These are phyloP conservation scores for Austroboletus niveus DNA, from an alignment of 1,284 basidiomycete genomes.

Conservation along the genomic window DNA sequence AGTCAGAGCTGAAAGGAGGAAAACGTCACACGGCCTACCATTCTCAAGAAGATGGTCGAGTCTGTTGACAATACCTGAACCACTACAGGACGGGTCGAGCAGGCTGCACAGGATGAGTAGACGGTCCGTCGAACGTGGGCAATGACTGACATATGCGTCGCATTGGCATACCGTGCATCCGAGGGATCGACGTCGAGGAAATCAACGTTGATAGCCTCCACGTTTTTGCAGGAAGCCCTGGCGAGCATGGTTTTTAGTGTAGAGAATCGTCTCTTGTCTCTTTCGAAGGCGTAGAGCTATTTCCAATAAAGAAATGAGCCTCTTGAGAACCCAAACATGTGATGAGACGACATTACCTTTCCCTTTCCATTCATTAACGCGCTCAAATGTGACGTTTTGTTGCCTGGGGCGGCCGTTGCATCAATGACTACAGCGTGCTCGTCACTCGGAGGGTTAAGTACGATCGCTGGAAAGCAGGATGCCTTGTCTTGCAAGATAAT, in stretches of 20 bases:
- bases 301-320: conserved; percentile 8
- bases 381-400: conserved; percentile 94
- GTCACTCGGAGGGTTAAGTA: conserved; percentile 65
- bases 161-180: conserved; percentile 57
- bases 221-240: conserved; percentile 79
- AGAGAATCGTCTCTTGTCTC: conserved; percentile 73
- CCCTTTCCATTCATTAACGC: conserved; percentile 82
- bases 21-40: conserved; percentile 39
- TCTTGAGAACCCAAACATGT: neutral
- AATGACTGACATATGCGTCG: conserved; percentile 81
- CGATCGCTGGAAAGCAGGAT: conserved; percentile 90
- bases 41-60: conserved; percentile 80
- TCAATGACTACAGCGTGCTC: conserved; percentile 71
- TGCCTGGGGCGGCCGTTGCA: conserved; percentile 95
- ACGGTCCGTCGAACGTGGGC: neutral
- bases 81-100: conserved; percentile 91
- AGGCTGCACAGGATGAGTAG: conserved; percentile 47
- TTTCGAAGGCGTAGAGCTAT: conserved; percentile 85
- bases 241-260: conserved; percentile 83
- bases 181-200: conserved; percentile 75
- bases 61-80: conserved; percentile 89
- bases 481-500: conserved; percentile 97
- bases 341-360: conserved; percentile 49
- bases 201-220: conserved; percentile 69
- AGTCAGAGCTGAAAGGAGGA: neutral